phyloP scores from a whole-genome alignment of 345 rosid species.

The Raphanus sativus region DNA sequence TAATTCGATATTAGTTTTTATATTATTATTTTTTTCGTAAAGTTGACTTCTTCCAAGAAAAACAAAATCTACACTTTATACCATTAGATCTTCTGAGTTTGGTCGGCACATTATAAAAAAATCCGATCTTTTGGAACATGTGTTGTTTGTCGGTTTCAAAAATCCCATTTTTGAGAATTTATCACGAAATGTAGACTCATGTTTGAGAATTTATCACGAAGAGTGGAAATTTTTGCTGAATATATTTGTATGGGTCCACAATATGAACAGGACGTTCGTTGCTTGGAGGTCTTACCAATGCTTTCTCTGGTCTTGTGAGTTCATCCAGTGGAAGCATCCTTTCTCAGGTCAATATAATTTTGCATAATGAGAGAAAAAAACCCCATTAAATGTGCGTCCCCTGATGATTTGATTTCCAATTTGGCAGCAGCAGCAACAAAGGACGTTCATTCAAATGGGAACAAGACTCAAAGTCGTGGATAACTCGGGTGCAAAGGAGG shows the following conservation, averaged over 20 bases:
- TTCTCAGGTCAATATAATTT: slow-evolving; percentile 45
- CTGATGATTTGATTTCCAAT: slow-evolving; percentile 14
- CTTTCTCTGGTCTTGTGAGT: slow-evolving; percentile 11
- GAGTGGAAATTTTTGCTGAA: background rate
- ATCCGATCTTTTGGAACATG: background rate
- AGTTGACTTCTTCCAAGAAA: background rate
- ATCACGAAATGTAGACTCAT: background rate
- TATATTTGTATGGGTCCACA: background rate
- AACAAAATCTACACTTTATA: background rate
- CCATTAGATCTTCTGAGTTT: background rate
- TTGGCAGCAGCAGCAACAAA: slow-evolving; percentile 40
- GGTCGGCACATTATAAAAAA: background rate
- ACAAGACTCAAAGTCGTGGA: slow-evolving; percentile 81
- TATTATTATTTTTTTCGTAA: background rate
- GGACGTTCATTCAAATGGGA: slow-evolving; percentile 93
- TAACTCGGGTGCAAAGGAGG: slow-evolving; percentile 82
- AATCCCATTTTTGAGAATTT: background rate
- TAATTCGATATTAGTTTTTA: background rate
- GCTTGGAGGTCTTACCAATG: slow-evolving; percentile 47
- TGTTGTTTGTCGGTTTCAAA: background rate
- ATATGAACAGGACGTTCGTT: slow-evolving; percentile 39
- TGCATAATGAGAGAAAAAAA: background rate
- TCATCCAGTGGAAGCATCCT: slow-evolving; percentile 17
- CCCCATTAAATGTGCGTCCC: background rate
- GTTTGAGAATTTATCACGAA: background rate